Conservation (phyloP, 805 yeast species). For the Starmerella scarabaei region DNA sequence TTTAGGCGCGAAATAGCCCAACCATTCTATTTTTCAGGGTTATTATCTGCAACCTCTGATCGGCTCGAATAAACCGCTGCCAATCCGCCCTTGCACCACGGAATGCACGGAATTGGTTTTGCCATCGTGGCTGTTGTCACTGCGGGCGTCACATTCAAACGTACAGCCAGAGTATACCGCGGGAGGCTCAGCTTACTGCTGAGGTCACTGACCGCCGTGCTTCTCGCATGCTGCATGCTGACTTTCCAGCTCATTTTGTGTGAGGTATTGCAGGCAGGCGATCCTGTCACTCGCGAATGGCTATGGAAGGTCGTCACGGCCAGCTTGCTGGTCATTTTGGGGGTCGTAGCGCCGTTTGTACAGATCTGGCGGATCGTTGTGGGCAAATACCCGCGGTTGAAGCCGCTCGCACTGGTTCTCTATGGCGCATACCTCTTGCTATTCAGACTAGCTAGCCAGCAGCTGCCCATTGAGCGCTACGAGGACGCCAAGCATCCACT, state of each 20-base stretch:
- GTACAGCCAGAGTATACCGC: constrained; percentile 3
- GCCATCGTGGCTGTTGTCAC: background rate
- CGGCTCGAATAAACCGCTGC: too few relatives aligned
- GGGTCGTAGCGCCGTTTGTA: constrained; percentile 16
- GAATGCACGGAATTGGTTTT: background rate
- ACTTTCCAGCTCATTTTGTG: constrained; percentile 30
- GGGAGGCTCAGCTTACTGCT: background rate
- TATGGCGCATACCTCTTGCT: constrained; percentile 21
- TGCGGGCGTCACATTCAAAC: constrained; percentile 1
- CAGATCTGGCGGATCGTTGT: constrained; percentile 14
- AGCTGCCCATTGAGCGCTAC: constrained; percentile 23
- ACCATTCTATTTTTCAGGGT: too few relatives aligned
- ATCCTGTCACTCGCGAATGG: constrained; percentile 9
- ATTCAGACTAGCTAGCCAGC: constrained; percentile 24
- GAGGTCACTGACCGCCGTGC: constrained; percentile 1
- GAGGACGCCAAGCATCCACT: background rate
- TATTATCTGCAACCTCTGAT: too few relatives aligned
- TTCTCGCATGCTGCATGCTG: constrained; percentile 11
- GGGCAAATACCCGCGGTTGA: constrained; percentile 9
- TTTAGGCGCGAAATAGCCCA: too few relatives aligned
- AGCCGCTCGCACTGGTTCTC: constrained; percentile 22
- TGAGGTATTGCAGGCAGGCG: constrained; percentile 25
- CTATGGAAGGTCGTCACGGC: constrained; percentile 23
- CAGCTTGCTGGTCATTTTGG: constrained; percentile 15
- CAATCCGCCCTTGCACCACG: too few relatives aligned